Evolutionary conservation across 805 yeast species (phyloP), one percentile per base, ranked within the genome.

Genomic region (Candida namnaoensis): DNA sequence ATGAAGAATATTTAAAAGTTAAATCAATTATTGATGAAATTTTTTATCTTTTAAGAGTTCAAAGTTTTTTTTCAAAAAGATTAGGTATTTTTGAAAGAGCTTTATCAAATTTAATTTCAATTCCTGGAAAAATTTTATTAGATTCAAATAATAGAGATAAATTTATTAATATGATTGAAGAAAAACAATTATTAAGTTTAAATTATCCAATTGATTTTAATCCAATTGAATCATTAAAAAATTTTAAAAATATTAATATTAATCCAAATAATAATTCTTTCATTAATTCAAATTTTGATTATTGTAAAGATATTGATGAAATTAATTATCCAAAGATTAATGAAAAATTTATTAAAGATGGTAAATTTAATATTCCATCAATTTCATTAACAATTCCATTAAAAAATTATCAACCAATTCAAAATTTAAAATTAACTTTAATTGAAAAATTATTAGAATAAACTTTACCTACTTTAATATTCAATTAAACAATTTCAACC

Each of bases 141-240:
- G 57, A 56, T 43, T 53, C 50, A 15, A 50, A 50, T 7, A 56
- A 56, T 41, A 56, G 46, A 45, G 39, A 45, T 26, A 50, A 50
- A 34, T 36, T 55, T 38, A 38, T 40, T 26, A 51, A 47, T 14
- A 34, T 51, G 36, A 48, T 61, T 4, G 47, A 49, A 19, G 66
- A 61, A 42, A 47, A 44, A 4, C 62, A 57, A 27, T 34, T 61
- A 13, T 42, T 39, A 13, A 48, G 58, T 19, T 61, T 62, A 41
- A 47, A 49, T n/a, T 37, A 35, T n/a, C 41, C 42, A 34, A 41
- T 46, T 5, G 43, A 47, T 28, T 44, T 50, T 23, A 53, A 50
- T 38, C 58, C 60, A 30, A 46, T 30, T 26, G 28, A 26, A 11
- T 11, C 13, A 11, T 4, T 30, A 5, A 19, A 19, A 19, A 19